Conservation (phyloP, 83 land plant species). For the Picea mariana region DNA sequence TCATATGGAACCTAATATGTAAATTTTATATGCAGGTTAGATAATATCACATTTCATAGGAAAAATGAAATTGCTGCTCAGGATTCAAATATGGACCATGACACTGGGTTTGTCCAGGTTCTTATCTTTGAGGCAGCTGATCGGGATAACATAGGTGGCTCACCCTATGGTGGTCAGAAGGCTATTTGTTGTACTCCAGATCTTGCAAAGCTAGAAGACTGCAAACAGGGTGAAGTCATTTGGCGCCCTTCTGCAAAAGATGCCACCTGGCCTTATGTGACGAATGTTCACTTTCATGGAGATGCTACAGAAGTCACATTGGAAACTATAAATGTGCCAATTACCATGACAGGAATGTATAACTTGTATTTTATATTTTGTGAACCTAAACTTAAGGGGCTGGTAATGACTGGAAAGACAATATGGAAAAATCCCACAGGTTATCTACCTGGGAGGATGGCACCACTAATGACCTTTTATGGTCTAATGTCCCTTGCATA, state of each 20-base stretch:
- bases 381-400: constrained; percentile 24
- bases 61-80: constrained; percentile 45
- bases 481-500: constrained; percentile 33
- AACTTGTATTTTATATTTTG: constrained; percentile 26
- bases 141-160: constrained; percentile 78
- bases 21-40: constrained; percentile 43
- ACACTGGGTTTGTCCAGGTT: constrained; percentile 63
- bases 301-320: not conserved
- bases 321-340: constrained; percentile 11
- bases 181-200: constrained; percentile 43
- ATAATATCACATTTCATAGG: constrained; percentile 72
- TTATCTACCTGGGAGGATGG: constrained; percentile 38
- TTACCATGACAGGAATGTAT: constrained; percentile 35
- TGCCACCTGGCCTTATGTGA: constrained; percentile 18
- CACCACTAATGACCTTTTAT: constrained; percentile 31
- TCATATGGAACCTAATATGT: not conserved
- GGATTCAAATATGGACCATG: constrained; percentile 42
- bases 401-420: constrained; percentile 23
- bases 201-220: constrained; percentile 20
- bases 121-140: constrained; percentile 78
- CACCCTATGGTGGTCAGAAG: constrained; percentile 86
- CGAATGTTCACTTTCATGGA: constrained; percentile 16
- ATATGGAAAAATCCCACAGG: constrained; percentile 34
- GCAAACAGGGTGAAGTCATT: constrained; percentile 30
- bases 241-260: constrained; percentile 22